Conservation (phyloP, 768 basidiomycete genomes). For the Tulasnella sp. region DNA sequence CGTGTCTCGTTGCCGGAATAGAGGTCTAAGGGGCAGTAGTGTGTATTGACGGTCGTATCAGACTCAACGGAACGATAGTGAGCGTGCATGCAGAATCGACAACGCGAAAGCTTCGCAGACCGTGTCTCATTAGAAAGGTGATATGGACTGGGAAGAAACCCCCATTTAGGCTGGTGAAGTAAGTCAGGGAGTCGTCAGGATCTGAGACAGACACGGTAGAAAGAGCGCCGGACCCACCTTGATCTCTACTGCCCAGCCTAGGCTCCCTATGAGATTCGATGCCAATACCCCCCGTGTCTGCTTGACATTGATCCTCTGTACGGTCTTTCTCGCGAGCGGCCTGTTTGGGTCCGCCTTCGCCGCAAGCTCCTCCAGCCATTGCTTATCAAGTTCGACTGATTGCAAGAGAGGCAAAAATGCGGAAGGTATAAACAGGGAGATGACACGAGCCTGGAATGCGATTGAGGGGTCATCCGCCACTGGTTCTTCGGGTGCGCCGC, state of each 20-base stretch:
- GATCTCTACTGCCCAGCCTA: slow-evolving; percentile 67
- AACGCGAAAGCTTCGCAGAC: slow-evolving; percentile 54
- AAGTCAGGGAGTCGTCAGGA: neutral
- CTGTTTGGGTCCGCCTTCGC: slow-evolving; percentile 38
- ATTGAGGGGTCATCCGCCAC: slow-evolving; percentile 33
- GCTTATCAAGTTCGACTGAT: slow-evolving; percentile 33
- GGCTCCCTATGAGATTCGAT: slow-evolving; percentile 62
- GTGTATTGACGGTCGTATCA: slow-evolving; percentile 29
- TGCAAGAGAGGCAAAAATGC: slow-evolving; percentile 48
- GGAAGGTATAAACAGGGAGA: slow-evolving; percentile 51
- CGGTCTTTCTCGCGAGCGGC: slow-evolving; percentile 42
- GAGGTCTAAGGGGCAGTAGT: slow-evolving; percentile 85
- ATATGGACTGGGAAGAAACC: slow-evolving; percentile 58
- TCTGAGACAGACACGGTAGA: neutral
- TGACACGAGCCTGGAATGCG: slow-evolving; percentile 51
- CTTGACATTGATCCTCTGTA: slow-evolving; percentile 47
- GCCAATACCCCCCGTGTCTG: slow-evolving; percentile 56
- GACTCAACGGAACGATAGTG: slow-evolving; percentile 35
- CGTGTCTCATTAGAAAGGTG: slow-evolving; percentile 51
- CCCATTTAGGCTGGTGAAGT: slow-evolving; percentile 82
- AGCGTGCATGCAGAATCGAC: slow-evolving; percentile 87
- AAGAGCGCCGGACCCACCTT: slow-evolving; percentile 44
- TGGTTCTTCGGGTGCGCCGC: slow-evolving; percentile 27
- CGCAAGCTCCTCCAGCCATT: slow-evolving; percentile 53
- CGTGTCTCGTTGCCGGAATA: slow-evolving; percentile 61